Conservation (phyloP, 176 grass and related monocot genomes). For the Triticum dicoccoides region DNA sequence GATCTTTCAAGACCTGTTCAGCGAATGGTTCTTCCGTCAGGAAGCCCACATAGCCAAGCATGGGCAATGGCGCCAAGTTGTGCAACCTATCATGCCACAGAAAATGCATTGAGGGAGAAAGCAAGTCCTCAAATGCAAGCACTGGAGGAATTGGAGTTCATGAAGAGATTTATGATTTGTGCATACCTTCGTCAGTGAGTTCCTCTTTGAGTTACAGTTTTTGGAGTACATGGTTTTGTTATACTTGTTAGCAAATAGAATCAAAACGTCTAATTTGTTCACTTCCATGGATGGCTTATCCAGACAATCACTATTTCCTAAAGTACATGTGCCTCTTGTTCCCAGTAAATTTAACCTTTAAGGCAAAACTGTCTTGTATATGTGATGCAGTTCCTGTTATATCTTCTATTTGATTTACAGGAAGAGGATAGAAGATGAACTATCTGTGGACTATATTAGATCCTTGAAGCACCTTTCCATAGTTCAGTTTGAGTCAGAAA, state of each 20-base stretch:
- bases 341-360: background rate
- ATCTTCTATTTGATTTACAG: constrained; percentile 37
- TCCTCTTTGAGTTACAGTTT: background rate
- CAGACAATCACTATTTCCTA: constrained; percentile 14
- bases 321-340: background rate
- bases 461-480: constrained; percentile 37
- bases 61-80: background rate
- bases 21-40: background rate
- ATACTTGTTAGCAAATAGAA: background rate
- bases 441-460: constrained; percentile 40
- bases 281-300: background rate
- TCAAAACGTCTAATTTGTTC: background rate
- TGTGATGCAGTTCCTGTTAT: background rate
- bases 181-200: constrained; percentile 36
- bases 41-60: background rate
- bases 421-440: constrained; percentile 51
- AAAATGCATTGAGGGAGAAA: constrained; percentile 9
- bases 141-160: constrained; percentile 58
- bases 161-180: constrained; percentile 22
- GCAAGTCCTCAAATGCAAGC: constrained; percentile 50
- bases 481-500: constrained; percentile 45
- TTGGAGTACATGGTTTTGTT: background rate
- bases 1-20: constrained; percentile 23
- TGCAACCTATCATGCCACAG: background rate
- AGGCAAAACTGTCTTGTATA: background rate